Evolutionary conservation across 2,329 filamentous ascomycete genomes (phyloP), one percentile per base, ranked within the genome.

Genomic region (Aspergillus unguis): DNA sequence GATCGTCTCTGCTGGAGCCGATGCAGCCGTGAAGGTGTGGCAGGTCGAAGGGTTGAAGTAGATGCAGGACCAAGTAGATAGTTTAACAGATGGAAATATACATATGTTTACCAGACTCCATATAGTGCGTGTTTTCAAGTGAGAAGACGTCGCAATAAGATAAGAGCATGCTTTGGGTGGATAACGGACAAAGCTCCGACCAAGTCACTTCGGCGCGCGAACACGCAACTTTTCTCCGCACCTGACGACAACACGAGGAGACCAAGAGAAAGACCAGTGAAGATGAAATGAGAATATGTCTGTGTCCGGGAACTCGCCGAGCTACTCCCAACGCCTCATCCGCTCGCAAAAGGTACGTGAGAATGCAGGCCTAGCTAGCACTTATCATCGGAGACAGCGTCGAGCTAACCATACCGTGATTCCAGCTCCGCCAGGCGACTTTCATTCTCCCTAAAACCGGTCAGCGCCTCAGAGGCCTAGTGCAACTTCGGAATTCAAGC

Each of bases 21-120:
- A 99, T 79, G 92, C 90, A 32, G 86, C 89, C 1, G 82, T 99
- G 44, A 99, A 97, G 79, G 80, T 92, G 45, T 99, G 94, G 94
- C 80, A 75, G 57, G 81, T 90, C 4, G 75, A 80, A 49, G 80
- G 79, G 0, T 63, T 86, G 63, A 56, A 65, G 62, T 71, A 61
- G 41, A 58, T 41, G 26, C 38, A 35, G 36, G 23, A 6, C 6
- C 27, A 48, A 32, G 36, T 33, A 41, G 29, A 23, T 35, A 35
- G 11, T 8, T 40, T 17, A 17, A 17, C 17, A 17, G 17, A 17
- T 17, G 17, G 17, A 17, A 17, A 17, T 17, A 17, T 17, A 17
- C 17, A 17, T 17, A 17, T 17, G 17, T 17, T 17, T 17, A 17
- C 17, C 17, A 17, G 17, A 17, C 17, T 17, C 17, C 17, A 17